Evolutionary conservation across 2,329 filamentous ascomycete species (phyloP), one percentile per base, ranked within the genome.

Genomic region (Erysiphe pulchra): DNA sequence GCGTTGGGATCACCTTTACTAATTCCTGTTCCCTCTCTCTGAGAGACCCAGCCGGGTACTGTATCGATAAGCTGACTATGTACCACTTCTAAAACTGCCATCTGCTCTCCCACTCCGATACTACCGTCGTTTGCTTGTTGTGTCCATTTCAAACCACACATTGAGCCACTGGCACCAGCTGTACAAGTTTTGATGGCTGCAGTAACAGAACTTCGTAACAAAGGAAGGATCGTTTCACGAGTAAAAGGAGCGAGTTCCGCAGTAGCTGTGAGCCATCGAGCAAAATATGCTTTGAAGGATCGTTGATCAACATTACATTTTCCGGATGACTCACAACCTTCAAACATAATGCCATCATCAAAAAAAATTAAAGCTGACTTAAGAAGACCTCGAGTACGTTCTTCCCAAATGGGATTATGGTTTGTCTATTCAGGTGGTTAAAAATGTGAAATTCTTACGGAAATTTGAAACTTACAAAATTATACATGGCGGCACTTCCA

Each of bases 401-500:
- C 62, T 47, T 68, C 67, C 76, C 76, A 80, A 7, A 64, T 59
- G 2, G 63, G 55, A 31, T 63, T 61, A 16, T 64, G 63, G 43
- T 58, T 61, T 17, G 63, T 65, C 52, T 80, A 65, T 16, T 2
- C 6, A 18, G 10, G 14, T 18, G 28, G 24, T 43, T 30, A 43
- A 33, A 31, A 12, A 5, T 11, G 4, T 33, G 14, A 17, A n/a
- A 32, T 16, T 10, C 13, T n/a, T 5, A 43, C 13, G 14, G 13
- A 18, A 28, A 43, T 14, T 30, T 24, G 5, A 13, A 17, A 17
- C 41, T 32, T 33, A 43, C 41, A 33, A 43, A 41, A 56, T 79
- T 80, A 56, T 75, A 78, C 70, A 81, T 75, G 54, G 74, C 76
- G 2, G 77, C 75, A 0, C 71, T 69, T 9, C 77, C 77, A 1